A percentile compares a stretch with the other conserved stretches of the same genome.
These are phyloP conservation scores for Pichia phayaonensis DNA, from an alignment of 805 yeast genomes.

Conservation along the genomic window DNA sequence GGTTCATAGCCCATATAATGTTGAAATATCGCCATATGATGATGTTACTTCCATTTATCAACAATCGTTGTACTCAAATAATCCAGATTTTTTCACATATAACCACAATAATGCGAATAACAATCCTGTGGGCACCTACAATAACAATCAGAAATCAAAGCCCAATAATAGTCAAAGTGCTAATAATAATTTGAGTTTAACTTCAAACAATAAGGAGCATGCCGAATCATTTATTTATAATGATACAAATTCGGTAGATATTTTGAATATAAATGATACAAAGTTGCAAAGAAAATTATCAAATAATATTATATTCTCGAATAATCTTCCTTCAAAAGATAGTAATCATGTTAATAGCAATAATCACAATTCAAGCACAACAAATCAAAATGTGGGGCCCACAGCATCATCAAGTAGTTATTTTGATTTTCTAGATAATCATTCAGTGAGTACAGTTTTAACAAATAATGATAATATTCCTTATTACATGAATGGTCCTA, in stretches of 20 bases:
- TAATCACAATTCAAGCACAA: not conserved
- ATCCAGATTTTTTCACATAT: conserved; percentile 6
- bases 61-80: conserved; percentile 19
- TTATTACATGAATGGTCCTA: not conserved
- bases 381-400: conserved; percentile 1
- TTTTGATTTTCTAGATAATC: conserved; percentile 16
- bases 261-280: conserved; percentile 4
- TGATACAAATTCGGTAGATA: conserved; percentile 14
- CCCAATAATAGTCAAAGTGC: not conserved
- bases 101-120: conserved; percentile 4
- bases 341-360: not conserved
- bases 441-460: conserved; percentile 10
- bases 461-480: not conserved
- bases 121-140: not conserved
- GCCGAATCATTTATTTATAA: conserved; percentile 26
- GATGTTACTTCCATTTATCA: conserved; percentile 21
- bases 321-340: conserved; percentile 1
- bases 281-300: conserved; percentile 7
- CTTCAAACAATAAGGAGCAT: conserved; percentile 2
- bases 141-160: not conserved
- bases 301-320: not conserved
- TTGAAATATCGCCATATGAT: conserved; percentile 4
- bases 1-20: not conserved
- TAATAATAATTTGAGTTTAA: not conserved
- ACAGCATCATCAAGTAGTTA: conserved; percentile 11